Evolutionary conservation across 768 basidiomycete species (phyloP).

Genomic region (Mycena leptocephala): DNA sequence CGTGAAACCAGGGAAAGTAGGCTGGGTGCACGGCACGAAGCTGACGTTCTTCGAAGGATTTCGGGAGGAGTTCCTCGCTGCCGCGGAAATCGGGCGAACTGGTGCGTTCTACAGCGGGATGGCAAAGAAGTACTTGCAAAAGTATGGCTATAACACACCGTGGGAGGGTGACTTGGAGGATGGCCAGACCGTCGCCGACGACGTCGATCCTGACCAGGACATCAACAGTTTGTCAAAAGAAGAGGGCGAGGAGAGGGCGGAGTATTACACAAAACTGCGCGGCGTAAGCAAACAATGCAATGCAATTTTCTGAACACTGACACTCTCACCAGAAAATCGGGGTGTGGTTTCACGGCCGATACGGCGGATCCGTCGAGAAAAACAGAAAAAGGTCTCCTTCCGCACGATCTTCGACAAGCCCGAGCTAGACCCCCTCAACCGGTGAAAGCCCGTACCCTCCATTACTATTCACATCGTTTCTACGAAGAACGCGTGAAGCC

Average conservation of each 20-base stretch:
- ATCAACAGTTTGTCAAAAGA: background rate
- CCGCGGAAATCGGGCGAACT: background rate
- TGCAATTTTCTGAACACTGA: too few species aligned
- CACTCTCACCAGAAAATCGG: background rate
- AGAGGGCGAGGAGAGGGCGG: background rate
- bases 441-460: background rate
- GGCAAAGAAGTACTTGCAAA: background rate
- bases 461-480: background rate
- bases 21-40: background rate
- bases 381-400: background rate
- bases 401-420: background rate
- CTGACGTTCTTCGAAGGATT: background rate
- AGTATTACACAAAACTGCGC: background rate
- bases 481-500: slow-evolving; percentile 8
- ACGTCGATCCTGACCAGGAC: background rate
- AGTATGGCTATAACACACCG: background rate
- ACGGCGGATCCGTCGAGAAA: background rate
- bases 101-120: background rate
- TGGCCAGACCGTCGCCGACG: background rate
- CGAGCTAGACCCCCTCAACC: background rate
- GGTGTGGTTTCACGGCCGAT: background rate
- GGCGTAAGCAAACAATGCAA: background rate
- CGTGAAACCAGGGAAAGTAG: background rate
- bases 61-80: background rate
- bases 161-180: background rate